phyloP scores from a whole-genome alignment of 2,329 filamentous ascomycete species.

The Zarea fungicola region DNA sequence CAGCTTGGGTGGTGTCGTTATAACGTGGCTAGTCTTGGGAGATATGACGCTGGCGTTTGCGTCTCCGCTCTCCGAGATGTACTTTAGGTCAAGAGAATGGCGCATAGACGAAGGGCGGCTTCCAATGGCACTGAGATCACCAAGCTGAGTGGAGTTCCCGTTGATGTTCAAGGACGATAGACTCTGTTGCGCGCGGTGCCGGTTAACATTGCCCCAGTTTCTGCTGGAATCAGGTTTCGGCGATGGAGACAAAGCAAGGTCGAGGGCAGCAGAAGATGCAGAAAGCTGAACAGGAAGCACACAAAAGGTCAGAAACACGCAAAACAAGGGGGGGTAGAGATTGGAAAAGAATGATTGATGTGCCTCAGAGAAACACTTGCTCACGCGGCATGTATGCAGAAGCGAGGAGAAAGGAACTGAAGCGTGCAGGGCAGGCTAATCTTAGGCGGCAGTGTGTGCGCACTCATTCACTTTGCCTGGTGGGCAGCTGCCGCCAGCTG shows the following conservation, averaged over 20 bases:
- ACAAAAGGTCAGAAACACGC: constrained; percentile 28
- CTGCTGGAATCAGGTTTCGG: constrained; percentile 56
- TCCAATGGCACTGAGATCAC: constrained; percentile 43
- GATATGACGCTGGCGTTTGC: constrained; percentile 38
- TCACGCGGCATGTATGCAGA: not conserved
- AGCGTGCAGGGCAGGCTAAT: no score
- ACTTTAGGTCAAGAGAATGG: constrained; percentile 54
- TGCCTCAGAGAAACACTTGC: not conserved
- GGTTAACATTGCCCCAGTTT: constrained; percentile 57
- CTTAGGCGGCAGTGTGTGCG: no score
- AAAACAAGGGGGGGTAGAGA: constrained; percentile 18
- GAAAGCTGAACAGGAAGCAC: constrained; percentile 56
- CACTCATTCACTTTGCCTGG: not conserved
- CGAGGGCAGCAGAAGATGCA: constrained; percentile 73
- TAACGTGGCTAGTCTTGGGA: constrained; percentile 44
- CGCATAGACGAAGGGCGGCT: constrained; percentile 45
- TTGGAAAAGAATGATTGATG: constrained; percentile 6
- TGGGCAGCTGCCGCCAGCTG: constrained; percentile 8
- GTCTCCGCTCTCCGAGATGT: constrained; percentile 40
- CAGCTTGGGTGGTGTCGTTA: constrained; percentile 66
- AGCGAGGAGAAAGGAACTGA: not conserved
- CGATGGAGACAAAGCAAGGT: constrained; percentile 67
- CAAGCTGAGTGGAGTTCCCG: constrained; percentile 29
- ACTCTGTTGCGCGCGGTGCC: constrained; percentile 63
- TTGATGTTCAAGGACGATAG: constrained; percentile 42